phyloP scores from a whole-genome alignment of 345 rosid genomes.

The Aquilaria malaccensis region DNA sequence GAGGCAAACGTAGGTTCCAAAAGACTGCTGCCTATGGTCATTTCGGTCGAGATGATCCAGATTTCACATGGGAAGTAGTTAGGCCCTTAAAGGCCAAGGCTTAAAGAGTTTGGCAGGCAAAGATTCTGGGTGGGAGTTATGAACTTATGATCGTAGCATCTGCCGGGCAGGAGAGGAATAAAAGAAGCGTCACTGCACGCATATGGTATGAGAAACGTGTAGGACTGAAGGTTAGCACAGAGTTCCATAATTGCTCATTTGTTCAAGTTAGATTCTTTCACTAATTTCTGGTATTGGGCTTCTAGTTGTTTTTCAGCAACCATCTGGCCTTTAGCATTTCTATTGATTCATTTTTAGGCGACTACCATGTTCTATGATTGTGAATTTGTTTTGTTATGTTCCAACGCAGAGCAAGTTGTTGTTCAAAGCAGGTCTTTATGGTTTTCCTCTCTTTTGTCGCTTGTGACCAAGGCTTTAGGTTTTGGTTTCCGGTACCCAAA shows the following conservation, averaged over 20 bases:
- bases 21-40: slow-evolving; percentile 73
- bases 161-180: slow-evolving; percentile 20
- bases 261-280: not conserved
- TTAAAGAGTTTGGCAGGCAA: slow-evolving; percentile 14
- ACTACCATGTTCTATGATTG: too few species aligned
- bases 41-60: slow-evolving; percentile 68
- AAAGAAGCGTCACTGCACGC: slow-evolving; percentile 19
- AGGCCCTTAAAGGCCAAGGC: slow-evolving; percentile 69
- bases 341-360: too few species aligned
- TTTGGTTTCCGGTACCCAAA: too few species aligned
- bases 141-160: slow-evolving; percentile 15
- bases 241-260: not conserved
- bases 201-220: not conserved
- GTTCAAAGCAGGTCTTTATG: too few species aligned
- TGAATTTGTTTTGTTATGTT: too few species aligned
- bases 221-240: too few species aligned
- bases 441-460: too few species aligned
- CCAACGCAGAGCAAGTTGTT: too few species aligned
- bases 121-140: not conserved
- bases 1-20: slow-evolving; percentile 68
- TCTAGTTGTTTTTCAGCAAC: not conserved
- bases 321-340: not conserved
- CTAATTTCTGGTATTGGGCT: not conserved
- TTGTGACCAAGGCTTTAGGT: too few species aligned
- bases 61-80: slow-evolving; percentile 71